Evolutionary conservation across 1,139 yeast genomes (phyloP), one percentile per base, ranked within the genome.

Genomic region (Pichia terricola): DNA sequence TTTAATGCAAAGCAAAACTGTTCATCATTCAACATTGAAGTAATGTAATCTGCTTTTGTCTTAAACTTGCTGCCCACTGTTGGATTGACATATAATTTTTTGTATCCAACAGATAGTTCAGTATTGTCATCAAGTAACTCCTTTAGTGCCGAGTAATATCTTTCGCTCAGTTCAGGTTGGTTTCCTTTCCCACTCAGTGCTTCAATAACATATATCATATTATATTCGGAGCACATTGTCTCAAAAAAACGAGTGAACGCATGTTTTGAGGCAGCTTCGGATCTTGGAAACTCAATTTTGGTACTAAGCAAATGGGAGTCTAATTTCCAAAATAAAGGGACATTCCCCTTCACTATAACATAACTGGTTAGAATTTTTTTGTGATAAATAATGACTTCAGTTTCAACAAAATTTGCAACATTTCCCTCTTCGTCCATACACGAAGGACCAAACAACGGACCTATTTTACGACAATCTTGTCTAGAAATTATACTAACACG

Each of bases 261-360:
- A 0, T 96, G 94, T 57, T 87, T 95, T 0, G 97, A 81, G 0
- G 97, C 98, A 52, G 88, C 97, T 28, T 75, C 65, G 1, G 96
- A 85, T 55, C 98, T 71, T 0, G 96, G 88, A 11, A 94, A 73
- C 35, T 85, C 83, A 41, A 91, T 86, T 60, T 89, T 91, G 25
- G 94, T 89, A 53, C 81, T 80, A 22, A 91, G 82, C 40, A 79
- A 59, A 62, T 0, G 94, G 91, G 2, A 78, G 57, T 89, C 97
- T 61, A 94, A 98, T 60, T 94, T 98, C 98, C 98, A 94, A 59
- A 94, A 94, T 1, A 94, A 72, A 0, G 99, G 98, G 3, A 91
- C 80, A 58, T 82, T 82, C 0, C 88, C 91, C 46, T 82, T 60
- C 1, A 80, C 62, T 40, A 79, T 72, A 1, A 77, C 70, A 52